Evolutionary conservation across 2,329 filamentous ascomycete genomes (phyloP).

Genomic region (Trichoderma atroviride): DNA sequence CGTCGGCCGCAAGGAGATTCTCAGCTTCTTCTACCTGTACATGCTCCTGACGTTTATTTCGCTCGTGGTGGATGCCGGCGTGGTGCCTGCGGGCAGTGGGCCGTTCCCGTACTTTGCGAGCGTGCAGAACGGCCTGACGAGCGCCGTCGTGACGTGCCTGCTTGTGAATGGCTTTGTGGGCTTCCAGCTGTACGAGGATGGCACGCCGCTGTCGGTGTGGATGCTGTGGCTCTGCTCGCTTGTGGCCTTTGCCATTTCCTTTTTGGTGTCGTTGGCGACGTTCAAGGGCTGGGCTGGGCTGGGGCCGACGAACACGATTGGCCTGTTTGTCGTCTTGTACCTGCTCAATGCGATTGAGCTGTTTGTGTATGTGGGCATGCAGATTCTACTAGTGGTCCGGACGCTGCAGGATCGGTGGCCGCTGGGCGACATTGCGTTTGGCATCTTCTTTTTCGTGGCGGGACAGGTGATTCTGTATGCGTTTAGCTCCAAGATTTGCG

Average conservation of each 20-base stretch:
- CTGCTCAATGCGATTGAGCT: constrained; percentile 86
- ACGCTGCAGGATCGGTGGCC: constrained; percentile 97
- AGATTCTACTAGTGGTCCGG: constrained; percentile 83
- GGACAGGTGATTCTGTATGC: constrained; percentile 93
- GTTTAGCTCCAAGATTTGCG: constrained; percentile 83
- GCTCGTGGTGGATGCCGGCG: constrained; percentile 88
- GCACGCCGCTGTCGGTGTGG: constrained; percentile 92
- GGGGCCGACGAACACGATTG: constrained; percentile 80
- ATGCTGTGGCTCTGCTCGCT: constrained; percentile 78
- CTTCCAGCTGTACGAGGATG: constrained; percentile 97
- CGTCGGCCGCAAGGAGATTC: constrained; percentile 75
- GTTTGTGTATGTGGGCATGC: constrained; percentile 82
- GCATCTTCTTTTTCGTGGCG: constrained; percentile 85
- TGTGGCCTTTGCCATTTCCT: constrained; percentile 82
- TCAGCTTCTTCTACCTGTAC: constrained; percentile 96
- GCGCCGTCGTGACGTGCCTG: constrained; percentile 83
- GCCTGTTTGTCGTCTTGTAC: constrained; percentile 89
- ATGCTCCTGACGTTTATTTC: constrained; percentile 87
- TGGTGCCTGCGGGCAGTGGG: constrained; percentile 78
- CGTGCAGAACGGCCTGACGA: constrained; percentile 80
- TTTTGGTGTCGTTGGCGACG: constrained; percentile 84
- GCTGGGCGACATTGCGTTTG: constrained; percentile 86
- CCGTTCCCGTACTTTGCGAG: constrained; percentile 92
- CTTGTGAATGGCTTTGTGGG: constrained; percentile 98
- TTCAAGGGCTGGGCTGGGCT: constrained; percentile 92